Conservation (phyloP, 2,329 filamentous ascomycete species). For the Chaetomiaceae sp. region DNA sequence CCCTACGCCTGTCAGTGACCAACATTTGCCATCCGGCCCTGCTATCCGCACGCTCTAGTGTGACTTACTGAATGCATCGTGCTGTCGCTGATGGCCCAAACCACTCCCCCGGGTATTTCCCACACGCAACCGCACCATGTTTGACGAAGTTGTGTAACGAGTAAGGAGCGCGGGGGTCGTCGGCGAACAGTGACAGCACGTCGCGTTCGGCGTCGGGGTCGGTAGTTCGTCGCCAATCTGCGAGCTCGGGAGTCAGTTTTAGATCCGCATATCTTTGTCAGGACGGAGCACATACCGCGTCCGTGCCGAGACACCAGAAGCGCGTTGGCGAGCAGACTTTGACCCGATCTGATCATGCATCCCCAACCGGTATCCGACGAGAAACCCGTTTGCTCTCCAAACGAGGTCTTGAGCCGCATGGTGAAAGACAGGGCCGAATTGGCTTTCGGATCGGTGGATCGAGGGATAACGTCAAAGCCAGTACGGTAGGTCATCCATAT, state of each 20-base stretch:
- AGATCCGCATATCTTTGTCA: background rate
- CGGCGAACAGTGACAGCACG: conserved; percentile 77
- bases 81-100: conserved; percentile 97
- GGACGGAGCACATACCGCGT: conserved; percentile 53
- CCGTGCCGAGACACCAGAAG: conserved; percentile 67
- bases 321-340: conserved; percentile 85
- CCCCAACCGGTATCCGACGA: conserved; percentile 95
- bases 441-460: conserved; percentile 68
- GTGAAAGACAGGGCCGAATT: conserved; percentile 68
- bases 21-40: no score
- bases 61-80: conserved; percentile 81
- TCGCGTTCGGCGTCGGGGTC: conserved; percentile 55
- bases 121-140: conserved; percentile 79
- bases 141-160: conserved; percentile 93
- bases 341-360: conserved; percentile 96
- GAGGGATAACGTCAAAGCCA: conserved; percentile 75
- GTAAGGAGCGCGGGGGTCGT: conserved; percentile 78
- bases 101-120: conserved; percentile 95
- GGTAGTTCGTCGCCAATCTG: conserved; percentile 68
- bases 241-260: background rate
- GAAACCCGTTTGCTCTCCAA: conserved; percentile 75
- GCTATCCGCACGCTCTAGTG: background rate
- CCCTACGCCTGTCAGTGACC: conserved; percentile 43
- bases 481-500: conserved; percentile 97
- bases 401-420: conserved; percentile 74